Conservation (phyloP, 331 rosid genomes). For the Dryas integrifolia region DNA sequence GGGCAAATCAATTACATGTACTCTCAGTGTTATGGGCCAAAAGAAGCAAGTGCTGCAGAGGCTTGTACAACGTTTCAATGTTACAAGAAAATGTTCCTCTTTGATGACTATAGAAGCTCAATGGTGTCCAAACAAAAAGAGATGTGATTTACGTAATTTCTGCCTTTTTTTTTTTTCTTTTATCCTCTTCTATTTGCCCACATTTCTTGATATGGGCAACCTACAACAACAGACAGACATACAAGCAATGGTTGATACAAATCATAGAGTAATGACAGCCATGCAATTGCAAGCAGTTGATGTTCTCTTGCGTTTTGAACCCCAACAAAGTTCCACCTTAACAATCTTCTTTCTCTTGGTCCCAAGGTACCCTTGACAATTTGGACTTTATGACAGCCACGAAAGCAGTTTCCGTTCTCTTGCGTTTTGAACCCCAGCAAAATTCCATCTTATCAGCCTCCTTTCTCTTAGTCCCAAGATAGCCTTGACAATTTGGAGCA, state of each 20-base stretch:
- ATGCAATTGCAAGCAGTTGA: slow-evolving; percentile 32
- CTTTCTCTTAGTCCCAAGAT: slow-evolving; percentile 53
- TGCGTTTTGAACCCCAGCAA: slow-evolving; percentile 82
- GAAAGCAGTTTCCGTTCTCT: slow-evolving; percentile 50
- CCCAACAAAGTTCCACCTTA: slow-evolving; percentile 53
- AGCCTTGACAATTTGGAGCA: slow-evolving; percentile 52
- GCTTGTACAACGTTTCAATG: background rate
- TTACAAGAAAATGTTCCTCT: background rate
- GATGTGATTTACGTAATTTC: background rate
- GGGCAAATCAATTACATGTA: background rate
- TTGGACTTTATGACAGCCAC: background rate
- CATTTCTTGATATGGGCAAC: slow-evolving; percentile 5
- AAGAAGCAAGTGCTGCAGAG: background rate
- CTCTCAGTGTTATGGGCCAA: background rate
- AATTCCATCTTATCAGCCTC: slow-evolving; percentile 34
- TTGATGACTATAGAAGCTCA: background rate
- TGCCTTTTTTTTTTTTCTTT: background rate
- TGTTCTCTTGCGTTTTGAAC: slow-evolving; percentile 74
- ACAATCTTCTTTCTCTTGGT: slow-evolving; percentile 42
- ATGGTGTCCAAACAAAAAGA: background rate
- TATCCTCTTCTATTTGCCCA: background rate
- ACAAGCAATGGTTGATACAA: slow-evolving; percentile 15
- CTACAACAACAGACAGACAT: background rate
- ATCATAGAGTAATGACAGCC: slow-evolving; percentile 33
- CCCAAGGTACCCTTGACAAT: slow-evolving; percentile 53